Base-by-base conservation (phyloP, 495 filamentous ascomycete species). In the Neurospora sp. region DNA sequence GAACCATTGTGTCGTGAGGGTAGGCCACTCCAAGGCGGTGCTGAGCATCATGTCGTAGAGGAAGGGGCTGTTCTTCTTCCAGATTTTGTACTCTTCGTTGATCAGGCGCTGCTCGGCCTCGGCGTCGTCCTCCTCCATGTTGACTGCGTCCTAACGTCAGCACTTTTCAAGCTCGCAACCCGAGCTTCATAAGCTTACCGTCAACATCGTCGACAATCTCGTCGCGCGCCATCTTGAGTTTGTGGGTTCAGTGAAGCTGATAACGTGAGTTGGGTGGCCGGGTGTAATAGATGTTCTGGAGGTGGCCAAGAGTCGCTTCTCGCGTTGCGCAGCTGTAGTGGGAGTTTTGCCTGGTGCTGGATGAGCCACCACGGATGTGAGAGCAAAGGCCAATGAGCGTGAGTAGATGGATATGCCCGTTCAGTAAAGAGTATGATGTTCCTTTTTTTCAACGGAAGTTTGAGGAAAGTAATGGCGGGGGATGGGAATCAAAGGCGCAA, bases 31-130 rank as follows among this genome's bases (percentile, higher is more conserved):
- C 61, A 99, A 85, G 41, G 96, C 96, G 68, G 91, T 95, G 77
- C 96, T 92, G 68, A 97, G 83, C 72, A 98, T 94, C 87, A 97
- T 90, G 78, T 98, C 96, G 82, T 99, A 99, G 76, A 99, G 91
- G 81, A 98, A 98, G 3, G 95, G 94, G 75, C 93, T 91, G 82
- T 98, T 98, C 88, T 99, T 99, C 87, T 99, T 99, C 96, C 96
- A 99, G 75, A 93, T 97, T 81, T 99, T 99, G 88, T 99, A 99
- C 83, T 98, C 96, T 86, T 99, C 96, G 76, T 99, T 99, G 81
- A 98, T 91, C 68, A 96, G 89, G 81, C 96, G 93, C 79, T 97
- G 85, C 76, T 86, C 84, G 71, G 82, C 88, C 40, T 90, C 89
- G 77, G 89, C 87, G 73, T 94, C 91, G 70, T 93, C 91, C 75